Conservation (phyloP, 192 early-diverging fungal species). For the Entomortierella chlamydospora region DNA sequence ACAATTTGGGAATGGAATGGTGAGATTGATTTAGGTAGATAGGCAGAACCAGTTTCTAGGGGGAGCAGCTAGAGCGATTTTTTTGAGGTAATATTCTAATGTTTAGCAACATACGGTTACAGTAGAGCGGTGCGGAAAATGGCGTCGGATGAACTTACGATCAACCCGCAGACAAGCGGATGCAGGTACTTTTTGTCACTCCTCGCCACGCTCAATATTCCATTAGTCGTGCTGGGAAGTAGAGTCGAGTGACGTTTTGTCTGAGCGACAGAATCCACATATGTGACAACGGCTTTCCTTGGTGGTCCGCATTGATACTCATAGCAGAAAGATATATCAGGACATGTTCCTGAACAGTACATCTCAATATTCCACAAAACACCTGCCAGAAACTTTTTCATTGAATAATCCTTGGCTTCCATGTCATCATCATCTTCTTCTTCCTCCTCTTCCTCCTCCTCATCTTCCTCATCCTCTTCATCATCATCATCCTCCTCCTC, state of each 20-base stretch:
- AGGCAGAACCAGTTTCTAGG: background rate
- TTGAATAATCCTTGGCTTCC: constrained; percentile 11
- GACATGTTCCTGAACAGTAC: constrained; percentile 53
- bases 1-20: constrained; percentile 21
- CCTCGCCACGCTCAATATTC: background rate
- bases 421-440: constrained; percentile 7
- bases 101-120: too few relatives aligned
- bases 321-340: constrained; percentile 41
- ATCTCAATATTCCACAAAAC: constrained; percentile 53
- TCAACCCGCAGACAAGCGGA: constrained; percentile 45
- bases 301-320: constrained; percentile 19
- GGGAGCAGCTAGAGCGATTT: constrained; percentile 24
- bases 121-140: background rate
- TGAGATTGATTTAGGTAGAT: constrained; percentile 26
- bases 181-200: constrained; percentile 26
- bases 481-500: background rate
- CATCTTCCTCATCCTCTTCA: background rate
- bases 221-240: constrained; percentile 12
- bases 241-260: background rate
- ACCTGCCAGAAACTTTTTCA: constrained; percentile 35
- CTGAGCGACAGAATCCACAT: constrained; percentile 3
- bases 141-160: constrained; percentile 29
- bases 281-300: constrained; percentile 27
- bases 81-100: too few relatives aligned
- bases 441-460: background rate